Evolutionary conservation across 2,329 filamentous ascomycete genomes (phyloP).

Genomic region (Colletotrichum australisinense): DNA sequence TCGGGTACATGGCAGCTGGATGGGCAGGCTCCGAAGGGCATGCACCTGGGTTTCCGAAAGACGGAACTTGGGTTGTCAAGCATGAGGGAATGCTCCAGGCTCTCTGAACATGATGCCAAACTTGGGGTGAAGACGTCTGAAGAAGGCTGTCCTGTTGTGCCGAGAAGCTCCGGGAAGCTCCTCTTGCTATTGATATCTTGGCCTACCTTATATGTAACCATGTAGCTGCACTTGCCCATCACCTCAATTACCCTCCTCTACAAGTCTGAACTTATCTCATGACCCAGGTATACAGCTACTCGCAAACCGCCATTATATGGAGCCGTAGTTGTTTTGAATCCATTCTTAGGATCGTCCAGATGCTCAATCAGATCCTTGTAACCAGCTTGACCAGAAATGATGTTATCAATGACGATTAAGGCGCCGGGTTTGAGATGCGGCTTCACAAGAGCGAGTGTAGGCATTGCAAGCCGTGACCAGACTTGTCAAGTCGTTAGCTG

Average conservation of each 20-base stretch:
- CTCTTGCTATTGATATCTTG: neutral
- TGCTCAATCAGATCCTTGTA: slow-evolving; percentile 61
- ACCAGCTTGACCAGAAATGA: slow-evolving; percentile 46
- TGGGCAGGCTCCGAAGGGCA: slow-evolving; percentile 36
- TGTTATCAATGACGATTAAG: slow-evolving; percentile 63
- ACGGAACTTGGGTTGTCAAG: slow-evolving; percentile 47
- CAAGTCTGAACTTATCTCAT: neutral
- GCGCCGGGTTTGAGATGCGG: slow-evolving; percentile 58
- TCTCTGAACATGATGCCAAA: neutral
- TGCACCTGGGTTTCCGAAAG: slow-evolving; percentile 48
- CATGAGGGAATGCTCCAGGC: slow-evolving; percentile 32
- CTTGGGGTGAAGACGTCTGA: neutral
- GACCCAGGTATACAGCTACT: slow-evolving; percentile 40
- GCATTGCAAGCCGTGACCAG: slow-evolving; percentile 66
- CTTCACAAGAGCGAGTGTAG: slow-evolving; percentile 59
- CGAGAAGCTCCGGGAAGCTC: neutral
- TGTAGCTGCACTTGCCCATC: no score
- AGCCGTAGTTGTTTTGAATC: slow-evolving; percentile 55
- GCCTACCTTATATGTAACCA: no score
- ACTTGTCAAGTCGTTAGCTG: slow-evolving; percentile 49
- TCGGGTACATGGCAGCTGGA: slow-evolving; percentile 47
- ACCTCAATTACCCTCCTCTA: no score
- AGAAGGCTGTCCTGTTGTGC: neutral
- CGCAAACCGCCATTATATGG: slow-evolving; percentile 47
- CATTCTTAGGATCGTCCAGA: slow-evolving; percentile 56